A percentile compares a stretch with the other conserved stretches of the same genome.
phyloP scores from a whole-genome alignment of 1,284 basidiomycete genomes.

The Malassezia equina region DNA sequence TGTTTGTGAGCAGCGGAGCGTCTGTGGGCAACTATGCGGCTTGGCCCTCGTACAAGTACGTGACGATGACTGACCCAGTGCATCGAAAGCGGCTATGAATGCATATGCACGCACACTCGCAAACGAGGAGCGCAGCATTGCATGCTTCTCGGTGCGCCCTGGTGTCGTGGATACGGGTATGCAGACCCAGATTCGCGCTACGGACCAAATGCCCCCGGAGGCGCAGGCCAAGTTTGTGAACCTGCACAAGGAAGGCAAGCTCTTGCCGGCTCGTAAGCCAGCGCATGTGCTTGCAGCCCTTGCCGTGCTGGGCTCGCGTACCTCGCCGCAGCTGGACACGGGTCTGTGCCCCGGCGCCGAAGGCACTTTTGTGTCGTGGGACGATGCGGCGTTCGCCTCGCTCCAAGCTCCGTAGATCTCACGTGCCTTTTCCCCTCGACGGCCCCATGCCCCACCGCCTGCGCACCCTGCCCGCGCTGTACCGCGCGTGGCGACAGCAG shows the following conservation, averaged over 20 bases:
- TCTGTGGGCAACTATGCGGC: slow-evolving; percentile 59
- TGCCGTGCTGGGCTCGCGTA: slow-evolving; percentile 46
- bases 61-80: slow-evolving; percentile 8
- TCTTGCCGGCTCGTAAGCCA: slow-evolving; percentile 52
- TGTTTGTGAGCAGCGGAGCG: slow-evolving; percentile 73
- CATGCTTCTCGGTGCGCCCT: slow-evolving; percentile 66
- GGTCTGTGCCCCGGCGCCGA: slow-evolving; percentile 24
- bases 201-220: slow-evolving; percentile 52
- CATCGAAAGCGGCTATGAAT: slow-evolving; percentile 64
- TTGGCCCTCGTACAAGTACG: slow-evolving; percentile 64
- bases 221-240: slow-evolving; percentile 58
- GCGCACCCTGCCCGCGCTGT: not conserved
- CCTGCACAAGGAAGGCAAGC: slow-evolving; percentile 57
- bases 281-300: slow-evolving; percentile 61
- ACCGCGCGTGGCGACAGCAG: slow-evolving; percentile 13
- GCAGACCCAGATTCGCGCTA: slow-evolving; percentile 49
- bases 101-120: slow-evolving; percentile 67
- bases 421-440: not conserved
- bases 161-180: slow-evolving; percentile 63
- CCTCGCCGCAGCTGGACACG: slow-evolving; percentile 50
- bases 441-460: not conserved
- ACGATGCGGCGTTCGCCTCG: slow-evolving; percentile 31
- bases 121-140: slow-evolving; percentile 65
- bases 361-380: slow-evolving; percentile 63
- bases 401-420: not conserved